Conservation (phyloP, 768 basidiomycete genomes). For the Amanita pallidorosea region DNA sequence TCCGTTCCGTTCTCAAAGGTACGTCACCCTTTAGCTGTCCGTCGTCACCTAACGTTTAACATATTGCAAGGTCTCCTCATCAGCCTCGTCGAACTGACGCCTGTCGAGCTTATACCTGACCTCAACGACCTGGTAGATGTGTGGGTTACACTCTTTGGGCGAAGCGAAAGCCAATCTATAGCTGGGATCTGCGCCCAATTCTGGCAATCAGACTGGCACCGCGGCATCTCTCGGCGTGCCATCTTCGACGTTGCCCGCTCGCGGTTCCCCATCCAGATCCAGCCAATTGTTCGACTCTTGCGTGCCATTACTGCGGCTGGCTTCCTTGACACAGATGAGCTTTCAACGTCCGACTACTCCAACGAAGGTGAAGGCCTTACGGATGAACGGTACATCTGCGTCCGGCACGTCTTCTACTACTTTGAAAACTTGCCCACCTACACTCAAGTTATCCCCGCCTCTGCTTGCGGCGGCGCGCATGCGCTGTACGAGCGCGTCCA, state of each 20-base stretch:
- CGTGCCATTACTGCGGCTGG: constrained; percentile 70
- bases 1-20: constrained; percentile 83
- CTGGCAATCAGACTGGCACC: constrained; percentile 72
- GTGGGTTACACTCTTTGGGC: constrained; percentile 73
- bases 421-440: constrained; percentile 62
- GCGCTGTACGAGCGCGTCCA: constrained; percentile 63
- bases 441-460: constrained; percentile 61
- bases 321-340: constrained; percentile 63
- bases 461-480: constrained; percentile 52
- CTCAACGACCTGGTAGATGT: constrained; percentile 63
- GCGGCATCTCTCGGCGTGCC: constrained; percentile 58
- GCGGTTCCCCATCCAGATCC: constrained; percentile 74
- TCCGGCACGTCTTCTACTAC: constrained; percentile 64
- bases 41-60: constrained; percentile 3
- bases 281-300: constrained; percentile 59
- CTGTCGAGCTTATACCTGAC: constrained; percentile 68
- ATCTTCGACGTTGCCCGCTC: constrained; percentile 76
- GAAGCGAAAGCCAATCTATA: constrained; percentile 57
- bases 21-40: constrained; percentile 7
- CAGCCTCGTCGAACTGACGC: constrained; percentile 61
- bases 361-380: constrained; percentile 26
- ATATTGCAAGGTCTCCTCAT: constrained; percentile 58
- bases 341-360: constrained; percentile 41
- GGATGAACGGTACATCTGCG: constrained; percentile 48
- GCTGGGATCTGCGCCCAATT: constrained; percentile 68